Evolutionary conservation across 2,329 filamentous ascomycete species (phyloP), one percentile per base, ranked within the genome.

Genomic region (Paraphoma chrysanthemicola): DNA sequence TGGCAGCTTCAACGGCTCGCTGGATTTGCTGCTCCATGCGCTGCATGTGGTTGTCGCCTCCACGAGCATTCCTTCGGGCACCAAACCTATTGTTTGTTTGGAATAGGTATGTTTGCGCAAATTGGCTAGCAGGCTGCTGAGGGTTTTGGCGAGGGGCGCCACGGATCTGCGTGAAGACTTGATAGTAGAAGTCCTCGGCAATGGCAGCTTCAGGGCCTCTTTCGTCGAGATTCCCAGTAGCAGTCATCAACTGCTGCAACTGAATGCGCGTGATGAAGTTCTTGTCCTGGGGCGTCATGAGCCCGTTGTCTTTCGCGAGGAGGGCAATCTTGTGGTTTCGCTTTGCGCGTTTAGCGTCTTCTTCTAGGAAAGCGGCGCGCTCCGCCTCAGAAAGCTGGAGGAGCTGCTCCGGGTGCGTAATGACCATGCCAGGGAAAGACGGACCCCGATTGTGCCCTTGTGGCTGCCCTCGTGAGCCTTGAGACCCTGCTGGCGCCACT

Each of bases 1-100:
- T 99, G 50, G 95, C 95, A 1, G 95, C 95, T 73, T 99, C 95
- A 0, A 99, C 95, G 23, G 95, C 95, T 54, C 95, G 89, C 75
- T 97, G 94, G 11, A 99, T 96, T 77, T 99, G 95, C 78, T 99
- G 95, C 77, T 99, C 94, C 95, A 99, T 99, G 53, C 95, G 90
- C 76, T 98, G 95, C 81, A 98, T 92, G 72, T 99, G 95, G 74
- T 97, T 99, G 76, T 99, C 95, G 16, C 92, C 93, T 43, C 90
- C 92, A 56, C 92, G 86, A 58, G 89, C 88, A 66, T 95, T 88
- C 62, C 93, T 87, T 60, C 93, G 80, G 87, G 86, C 42, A 86
- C 90, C 90, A 63, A 93, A 88, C 17, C 93, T 88, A 65, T 90
- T 91, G 29, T 94, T 94, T 2, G 94, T 97, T 77, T 98, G 94